Evolutionary conservation across 495 filamentous ascomycete genomes (phyloP).

Genomic region (Annulohypoxylon moriforme): DNA sequence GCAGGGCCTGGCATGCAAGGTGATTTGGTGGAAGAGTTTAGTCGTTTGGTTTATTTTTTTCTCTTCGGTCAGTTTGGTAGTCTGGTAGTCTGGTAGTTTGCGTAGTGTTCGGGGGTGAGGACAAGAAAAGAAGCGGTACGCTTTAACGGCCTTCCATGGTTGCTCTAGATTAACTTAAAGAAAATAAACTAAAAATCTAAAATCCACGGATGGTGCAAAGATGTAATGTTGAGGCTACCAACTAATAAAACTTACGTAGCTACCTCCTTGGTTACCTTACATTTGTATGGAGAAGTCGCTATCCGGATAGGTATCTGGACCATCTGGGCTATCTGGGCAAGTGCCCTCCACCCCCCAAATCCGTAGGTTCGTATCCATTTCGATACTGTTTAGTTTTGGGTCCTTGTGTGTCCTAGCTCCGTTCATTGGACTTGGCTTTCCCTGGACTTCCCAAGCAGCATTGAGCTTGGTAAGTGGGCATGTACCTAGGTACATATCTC

Average conservation of each 20-base stretch:
- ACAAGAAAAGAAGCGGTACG: constrained; percentile 20
- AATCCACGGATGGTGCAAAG: neutral
- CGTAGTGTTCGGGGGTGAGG: neutral
- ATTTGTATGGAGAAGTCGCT: constrained; percentile 24
- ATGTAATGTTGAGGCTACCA: constrained; percentile 13
- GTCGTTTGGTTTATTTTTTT: constrained; percentile 13
- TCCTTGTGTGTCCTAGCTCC: constrained; percentile 22
- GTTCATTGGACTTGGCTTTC: constrained; percentile 4
- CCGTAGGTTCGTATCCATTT: constrained; percentile 26
- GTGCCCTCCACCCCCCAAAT: constrained; percentile 11
- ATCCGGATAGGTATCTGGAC: constrained; percentile 26
- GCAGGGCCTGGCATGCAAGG: constrained; percentile 42
- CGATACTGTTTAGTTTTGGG: neutral
- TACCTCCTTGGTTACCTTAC: constrained; percentile 22
- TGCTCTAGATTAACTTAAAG: constrained; percentile 11
- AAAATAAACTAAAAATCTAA: neutral
- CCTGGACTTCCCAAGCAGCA: neutral
- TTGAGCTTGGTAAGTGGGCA: neutral
- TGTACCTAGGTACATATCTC: constrained; percentile 8
- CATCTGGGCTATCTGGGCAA: neutral
- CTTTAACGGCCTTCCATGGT: constrained; percentile 3
- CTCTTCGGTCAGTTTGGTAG: neutral
- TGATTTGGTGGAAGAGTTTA: constrained; percentile 36
- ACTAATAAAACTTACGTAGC: constrained; percentile 21
- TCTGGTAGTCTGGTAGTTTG: neutral